Evolutionary conservation across 2,329 filamentous ascomycete genomes (phyloP), one percentile per base, ranked within the genome.

Genomic region (Fusarium pseudoanthophilum): DNA sequence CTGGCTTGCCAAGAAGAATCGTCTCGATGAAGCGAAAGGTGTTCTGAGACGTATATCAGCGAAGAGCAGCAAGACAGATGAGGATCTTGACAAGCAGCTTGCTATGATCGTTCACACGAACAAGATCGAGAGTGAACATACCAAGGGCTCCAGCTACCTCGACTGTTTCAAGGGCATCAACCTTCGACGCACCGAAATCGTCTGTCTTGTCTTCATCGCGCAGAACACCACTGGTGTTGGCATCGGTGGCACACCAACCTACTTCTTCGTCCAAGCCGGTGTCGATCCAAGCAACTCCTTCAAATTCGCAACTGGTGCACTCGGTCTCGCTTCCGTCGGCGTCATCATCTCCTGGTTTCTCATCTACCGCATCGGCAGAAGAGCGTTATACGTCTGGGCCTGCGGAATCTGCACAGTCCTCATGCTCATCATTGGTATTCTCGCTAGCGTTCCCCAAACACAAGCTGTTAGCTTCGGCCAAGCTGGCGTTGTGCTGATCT

Each of bases 31-130:
- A 1, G 80, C 81, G 0, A 75, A 78, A 52, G 62, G 30, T 6
- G 78, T 80, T 2, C 60, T 82, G 11, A 21, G 69, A 21, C 69
- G 80, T 2, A 77, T 83, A 1, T 78, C 80, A 0, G 85, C 88
- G 51, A 68, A 55, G 46, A 53, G 56, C 9, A 42, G 18, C 0
- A 69, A 69, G 20, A 43, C 64, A 0, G 64, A 89, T 90, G 69
- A 90, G 64, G 49, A 77, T 79, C 65, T 70, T 13, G 42, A 74
- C 2, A 80, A 81, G 32, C 79, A 82, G 40, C 81, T 86, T 71
- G 78, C 82, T 59, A 95, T 95, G 92, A 97, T 97, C 89, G 89
- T 93, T 10, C 81, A 85, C 51, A 86, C 84, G 4, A 80, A 84
- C 64, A 80, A 84, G 62, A 77, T 86, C 2, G 86, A 88, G 69